These are phyloP conservation scores for Globisporangium megalacanthum DNA, from an alignment of 352 stramenopile genomes.

Conservation along the genomic window DNA sequence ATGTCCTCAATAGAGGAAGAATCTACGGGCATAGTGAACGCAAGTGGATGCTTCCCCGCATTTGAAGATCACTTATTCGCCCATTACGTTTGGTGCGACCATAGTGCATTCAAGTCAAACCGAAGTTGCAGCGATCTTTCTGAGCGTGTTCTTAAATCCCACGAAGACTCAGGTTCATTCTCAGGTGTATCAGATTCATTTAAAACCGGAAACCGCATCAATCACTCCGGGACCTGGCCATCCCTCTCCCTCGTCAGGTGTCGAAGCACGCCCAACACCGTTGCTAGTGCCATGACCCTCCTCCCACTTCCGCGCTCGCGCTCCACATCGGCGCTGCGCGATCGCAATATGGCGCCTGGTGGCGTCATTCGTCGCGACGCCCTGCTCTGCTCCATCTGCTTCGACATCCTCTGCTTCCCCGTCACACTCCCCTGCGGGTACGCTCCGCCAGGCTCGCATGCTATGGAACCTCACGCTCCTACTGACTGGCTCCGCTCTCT, in stretches of 20 bases:
- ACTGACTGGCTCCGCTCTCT: not conserved
- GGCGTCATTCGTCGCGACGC: conserved; percentile 28
- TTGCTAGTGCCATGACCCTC: not conserved
- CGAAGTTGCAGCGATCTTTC: too few relatives aligned
- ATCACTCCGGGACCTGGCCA: not conserved
- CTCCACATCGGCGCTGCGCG: conserved; percentile 6
- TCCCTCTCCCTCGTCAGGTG: too few relatives aligned
- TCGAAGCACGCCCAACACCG: too few relatives aligned
- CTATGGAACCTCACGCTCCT: not conserved
- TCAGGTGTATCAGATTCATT: too few relatives aligned
- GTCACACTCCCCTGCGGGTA: conserved; percentile 71
- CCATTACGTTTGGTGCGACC: not conserved
- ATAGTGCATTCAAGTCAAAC: not conserved
- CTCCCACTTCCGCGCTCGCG: conserved; percentile 1
- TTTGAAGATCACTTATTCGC: not conserved
- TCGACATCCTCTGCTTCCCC: conserved; percentile 68
- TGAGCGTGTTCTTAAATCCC: too few relatives aligned
- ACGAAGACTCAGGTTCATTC: too few relatives aligned
- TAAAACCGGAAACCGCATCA: too few relatives aligned
- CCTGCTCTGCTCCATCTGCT: conserved; percentile 71
- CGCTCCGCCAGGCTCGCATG: not conserved
- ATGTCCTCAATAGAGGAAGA: not conserved
- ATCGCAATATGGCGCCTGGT: not conserved
- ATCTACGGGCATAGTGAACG: not conserved
- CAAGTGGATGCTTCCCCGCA: too few relatives aligned